These are phyloP conservation scores for Myxozyma monticola DNA, from an alignment of 805 yeast species.

Conservation along the genomic window DNA sequence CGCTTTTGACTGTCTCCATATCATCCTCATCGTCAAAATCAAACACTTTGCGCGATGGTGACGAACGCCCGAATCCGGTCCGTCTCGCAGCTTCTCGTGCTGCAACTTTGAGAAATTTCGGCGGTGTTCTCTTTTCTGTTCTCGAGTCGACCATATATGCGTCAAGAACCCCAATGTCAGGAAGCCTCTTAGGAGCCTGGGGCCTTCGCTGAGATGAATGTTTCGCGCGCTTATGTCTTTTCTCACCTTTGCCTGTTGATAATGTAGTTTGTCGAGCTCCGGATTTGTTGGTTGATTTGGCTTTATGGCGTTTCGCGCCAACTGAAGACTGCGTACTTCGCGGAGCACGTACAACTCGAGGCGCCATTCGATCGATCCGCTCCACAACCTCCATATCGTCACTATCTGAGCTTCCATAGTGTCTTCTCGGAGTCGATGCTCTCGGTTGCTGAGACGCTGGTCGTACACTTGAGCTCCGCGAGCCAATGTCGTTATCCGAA, in stretches of 20 bases:
- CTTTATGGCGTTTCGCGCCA: not conserved
- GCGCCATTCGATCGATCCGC: slow-evolving; percentile 18
- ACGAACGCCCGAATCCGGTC: slow-evolving; percentile 18
- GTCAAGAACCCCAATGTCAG: slow-evolving; percentile 24
- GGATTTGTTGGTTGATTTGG: not conserved
- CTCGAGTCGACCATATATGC: slow-evolving; percentile 16
- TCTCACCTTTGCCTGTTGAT: not conserved
- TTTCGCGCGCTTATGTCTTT: not conserved
- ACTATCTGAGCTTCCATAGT: slow-evolving; percentile 2
- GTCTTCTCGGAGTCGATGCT: not conserved
- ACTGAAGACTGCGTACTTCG: slow-evolving; percentile 14
- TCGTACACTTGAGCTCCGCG: not conserved
- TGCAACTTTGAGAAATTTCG: slow-evolving; percentile 26
- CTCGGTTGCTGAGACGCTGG: slow-evolving; percentile 1
- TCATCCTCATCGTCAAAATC: slow-evolving; percentile 28
- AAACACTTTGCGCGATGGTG: slow-evolving; percentile 19
- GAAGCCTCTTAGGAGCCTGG: too few species aligned
- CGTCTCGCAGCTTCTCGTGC: slow-evolving; percentile 22
- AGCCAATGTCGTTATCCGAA: slow-evolving; percentile 13
- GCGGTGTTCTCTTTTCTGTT: slow-evolving; percentile 3
- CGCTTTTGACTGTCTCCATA: slow-evolving; percentile 15
- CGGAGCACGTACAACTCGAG: slow-evolving; percentile 5
- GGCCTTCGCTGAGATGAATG: not conserved
- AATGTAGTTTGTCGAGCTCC: not conserved
- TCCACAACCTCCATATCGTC: slow-evolving; percentile 14